Conservation (phyloP, 2,329 filamentous ascomycete genomes). For the Aspergillus flavus region DNA sequence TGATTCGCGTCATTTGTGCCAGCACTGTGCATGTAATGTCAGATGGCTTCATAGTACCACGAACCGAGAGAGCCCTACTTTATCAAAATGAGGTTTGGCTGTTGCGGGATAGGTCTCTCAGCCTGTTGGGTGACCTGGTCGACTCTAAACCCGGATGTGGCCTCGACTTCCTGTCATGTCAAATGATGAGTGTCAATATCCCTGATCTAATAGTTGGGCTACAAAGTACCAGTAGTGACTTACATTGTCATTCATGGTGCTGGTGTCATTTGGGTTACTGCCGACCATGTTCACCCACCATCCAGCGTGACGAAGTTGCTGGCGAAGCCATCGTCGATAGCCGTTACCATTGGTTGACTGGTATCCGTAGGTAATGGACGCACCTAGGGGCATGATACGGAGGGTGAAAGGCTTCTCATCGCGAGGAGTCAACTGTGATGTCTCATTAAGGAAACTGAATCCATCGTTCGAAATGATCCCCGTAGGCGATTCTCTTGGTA, state of each 20-base stretch:
- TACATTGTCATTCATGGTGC: conserved; percentile 22
- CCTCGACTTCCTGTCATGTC: neutral
- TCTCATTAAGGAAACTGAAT: neutral
- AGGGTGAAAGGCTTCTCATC: conserved; percentile 2
- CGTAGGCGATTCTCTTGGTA: neutral
- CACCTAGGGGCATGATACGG: conserved; percentile 16
- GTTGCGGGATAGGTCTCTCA: conserved; percentile 15
- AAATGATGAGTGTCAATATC: neutral
- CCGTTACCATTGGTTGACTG: conserved; percentile 13
- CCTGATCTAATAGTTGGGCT: neutral
- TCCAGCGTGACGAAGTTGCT: conserved; percentile 9
- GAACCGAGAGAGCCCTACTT: conserved; percentile 19
- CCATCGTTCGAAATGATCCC: neutral
- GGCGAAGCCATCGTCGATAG: conserved; percentile 11
- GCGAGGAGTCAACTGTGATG: neutral
- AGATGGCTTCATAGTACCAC: neutral
- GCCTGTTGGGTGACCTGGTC: conserved; percentile 22
- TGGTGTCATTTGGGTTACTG: neutral
- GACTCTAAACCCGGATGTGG: conserved; percentile 17
- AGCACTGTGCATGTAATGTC: conserved; percentile 20
- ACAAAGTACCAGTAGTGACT: neutral
- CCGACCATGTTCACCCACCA: conserved; percentile 20
- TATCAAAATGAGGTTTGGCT: conserved; percentile 31
- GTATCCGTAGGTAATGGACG: conserved; percentile 15
- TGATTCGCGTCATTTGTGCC: conserved; percentile 36